phyloP scores from a whole-genome alignment of 2,329 filamentous ascomycete species.

The Grosmannia clavigera region DNA sequence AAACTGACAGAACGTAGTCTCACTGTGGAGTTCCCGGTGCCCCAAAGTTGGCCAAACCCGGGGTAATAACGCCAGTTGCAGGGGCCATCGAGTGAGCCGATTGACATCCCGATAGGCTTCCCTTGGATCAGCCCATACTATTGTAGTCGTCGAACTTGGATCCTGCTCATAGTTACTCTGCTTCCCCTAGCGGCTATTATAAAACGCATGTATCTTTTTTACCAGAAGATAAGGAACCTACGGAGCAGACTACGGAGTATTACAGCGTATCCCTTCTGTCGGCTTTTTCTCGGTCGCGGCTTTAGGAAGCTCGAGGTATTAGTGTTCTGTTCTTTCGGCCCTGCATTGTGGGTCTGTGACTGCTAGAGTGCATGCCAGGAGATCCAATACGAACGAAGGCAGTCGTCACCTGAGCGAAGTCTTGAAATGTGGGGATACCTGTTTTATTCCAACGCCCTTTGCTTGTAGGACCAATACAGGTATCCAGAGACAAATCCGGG shows the following conservation, averaged over 20 bases:
- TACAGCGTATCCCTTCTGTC: background rate
- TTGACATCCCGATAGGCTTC: background rate
- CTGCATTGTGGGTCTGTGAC: background rate
- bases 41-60: background rate
- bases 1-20: background rate
- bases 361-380: background rate
- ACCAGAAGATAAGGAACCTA: background rate
- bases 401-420: background rate
- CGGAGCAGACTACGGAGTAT: background rate
- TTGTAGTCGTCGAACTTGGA: too few species aligned
- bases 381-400: background rate
- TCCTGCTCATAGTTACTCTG: too few species aligned
- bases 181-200: background rate
- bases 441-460: too few species aligned
- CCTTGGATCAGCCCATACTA: background rate
- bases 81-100: background rate
- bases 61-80: background rate
- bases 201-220: background rate
- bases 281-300: background rate
- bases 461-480: background rate
- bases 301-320: background rate
- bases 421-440: background rate
- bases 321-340: background rate
- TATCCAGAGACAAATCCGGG: background rate
- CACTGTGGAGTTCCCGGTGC: background rate